These are phyloP conservation scores for Podospora tetraspora DNA, from an alignment of 495 filamentous ascomycete species.

Conservation along the genomic window DNA sequence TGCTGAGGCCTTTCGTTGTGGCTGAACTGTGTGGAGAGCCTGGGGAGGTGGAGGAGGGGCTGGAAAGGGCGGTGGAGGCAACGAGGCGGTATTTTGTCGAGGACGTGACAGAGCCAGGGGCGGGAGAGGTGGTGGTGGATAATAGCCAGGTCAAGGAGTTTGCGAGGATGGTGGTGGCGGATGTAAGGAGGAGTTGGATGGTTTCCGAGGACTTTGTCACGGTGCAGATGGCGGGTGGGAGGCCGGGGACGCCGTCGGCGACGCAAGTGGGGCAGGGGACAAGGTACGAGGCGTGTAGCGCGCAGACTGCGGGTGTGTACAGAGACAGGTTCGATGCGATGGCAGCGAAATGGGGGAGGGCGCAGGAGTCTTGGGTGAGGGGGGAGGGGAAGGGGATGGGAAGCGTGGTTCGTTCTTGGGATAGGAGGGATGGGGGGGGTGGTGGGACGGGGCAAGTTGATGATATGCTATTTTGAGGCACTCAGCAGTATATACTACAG, in stretches of 20 bases:
- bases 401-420: not conserved
- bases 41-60: not conserved
- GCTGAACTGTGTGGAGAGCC: slow-evolving; percentile 13
- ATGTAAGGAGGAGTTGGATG: slow-evolving; percentile 38
- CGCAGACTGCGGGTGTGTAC: slow-evolving; percentile 22
- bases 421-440: not conserved
- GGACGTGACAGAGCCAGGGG: not conserved
- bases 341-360: slow-evolving; percentile 24
- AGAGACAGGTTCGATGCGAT: slow-evolving; percentile 17
- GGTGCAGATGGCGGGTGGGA: slow-evolving; percentile 29
- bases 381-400: not conserved
- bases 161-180: slow-evolving; percentile 30
- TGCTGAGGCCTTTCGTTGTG: slow-evolving; percentile 13
- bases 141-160: slow-evolving; percentile 27
- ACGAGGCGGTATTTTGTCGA: slow-evolving; percentile 4
- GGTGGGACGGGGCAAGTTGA: not conserved
- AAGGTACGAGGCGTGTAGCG: slow-evolving; percentile 6
- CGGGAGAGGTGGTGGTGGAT: not conserved
- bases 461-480: slow-evolving; percentile 1
- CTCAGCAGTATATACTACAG: not conserved
- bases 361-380: not conserved
- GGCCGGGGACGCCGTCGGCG: not conserved
- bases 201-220: slow-evolving; percentile 26
- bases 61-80: not conserved
- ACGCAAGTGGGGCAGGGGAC: slow-evolving; percentile 26